Conservation (phyloP, 192 early-diverging fungal species). For the Coemansia sp. region DNA sequence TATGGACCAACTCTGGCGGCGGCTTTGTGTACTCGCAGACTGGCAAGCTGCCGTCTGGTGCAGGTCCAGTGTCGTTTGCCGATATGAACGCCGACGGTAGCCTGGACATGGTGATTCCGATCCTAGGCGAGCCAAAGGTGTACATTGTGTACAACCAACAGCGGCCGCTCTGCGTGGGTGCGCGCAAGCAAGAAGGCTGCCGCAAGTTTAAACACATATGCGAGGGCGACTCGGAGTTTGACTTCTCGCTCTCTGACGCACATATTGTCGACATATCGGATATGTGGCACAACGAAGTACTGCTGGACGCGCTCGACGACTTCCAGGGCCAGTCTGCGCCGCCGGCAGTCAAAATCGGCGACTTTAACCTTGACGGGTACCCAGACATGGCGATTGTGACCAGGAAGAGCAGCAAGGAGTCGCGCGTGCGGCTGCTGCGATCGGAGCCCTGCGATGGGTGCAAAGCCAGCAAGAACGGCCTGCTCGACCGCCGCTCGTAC, state of each 20-base stretch:
- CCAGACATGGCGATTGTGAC: conserved; percentile 78
- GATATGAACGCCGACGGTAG: conserved; percentile 95
- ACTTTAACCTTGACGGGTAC: conserved; percentile 89
- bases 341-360: conserved; percentile 63
- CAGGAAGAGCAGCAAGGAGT: conserved; percentile 26
- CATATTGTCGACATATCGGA: conserved; percentile 25
- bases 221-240: conserved; percentile 63
- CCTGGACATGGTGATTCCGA: conserved; percentile 78
- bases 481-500: conserved; percentile 61
- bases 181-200: conserved; percentile 27
- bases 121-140: conserved; percentile 60
- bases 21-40: conserved; percentile 66
- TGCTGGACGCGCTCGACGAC: conserved; percentile 44
- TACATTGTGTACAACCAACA: conserved; percentile 81
- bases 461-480: conserved; percentile 49
- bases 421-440: conserved; percentile 63
- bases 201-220: conserved; percentile 70
- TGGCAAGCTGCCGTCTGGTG: conserved; percentile 59
- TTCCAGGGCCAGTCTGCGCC: conserved; percentile 58
- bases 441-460: conserved; percentile 60
- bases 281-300: conserved; percentile 53
- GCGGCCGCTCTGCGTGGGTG: conserved; percentile 68
- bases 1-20: conserved; percentile 67
- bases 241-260: conserved; percentile 36
- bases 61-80: conserved; percentile 83